Conservation (phyloP, 208 protist species). For the Angomonas desouzai region DNA sequence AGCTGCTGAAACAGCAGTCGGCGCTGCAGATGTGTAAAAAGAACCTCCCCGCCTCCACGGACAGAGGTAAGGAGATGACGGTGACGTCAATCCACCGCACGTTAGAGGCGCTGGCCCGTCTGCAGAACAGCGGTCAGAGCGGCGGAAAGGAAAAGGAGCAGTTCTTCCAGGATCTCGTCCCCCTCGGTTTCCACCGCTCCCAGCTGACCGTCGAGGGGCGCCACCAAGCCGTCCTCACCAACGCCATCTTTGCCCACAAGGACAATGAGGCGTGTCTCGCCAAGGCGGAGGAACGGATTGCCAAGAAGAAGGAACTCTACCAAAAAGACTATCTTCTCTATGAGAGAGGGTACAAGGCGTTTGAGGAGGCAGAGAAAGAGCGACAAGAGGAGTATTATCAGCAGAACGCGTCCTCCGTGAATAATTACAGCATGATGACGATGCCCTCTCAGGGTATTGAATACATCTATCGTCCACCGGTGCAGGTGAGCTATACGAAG, state of each 20-base stretch:
- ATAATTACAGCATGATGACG: background rate
- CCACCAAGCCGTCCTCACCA: constrained; percentile 13
- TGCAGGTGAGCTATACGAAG: constrained; percentile 9
- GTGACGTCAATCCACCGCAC: background rate
- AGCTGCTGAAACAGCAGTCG: background rate
- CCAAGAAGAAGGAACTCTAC: constrained; percentile 18
- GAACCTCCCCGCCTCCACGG: background rate
- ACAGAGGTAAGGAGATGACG: background rate
- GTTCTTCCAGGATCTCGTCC: constrained; percentile 13
- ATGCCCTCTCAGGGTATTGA: background rate
- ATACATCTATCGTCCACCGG: constrained; percentile 17
- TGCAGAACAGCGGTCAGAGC: background rate
- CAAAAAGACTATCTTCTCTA: constrained; percentile 14
- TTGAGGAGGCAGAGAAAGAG: constrained; percentile 12
- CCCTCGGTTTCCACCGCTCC: constrained; percentile 15
- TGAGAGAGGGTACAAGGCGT: constrained; percentile 14
- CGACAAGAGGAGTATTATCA: background rate
- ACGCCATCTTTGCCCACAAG: constrained; percentile 9
- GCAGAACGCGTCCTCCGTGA: background rate
- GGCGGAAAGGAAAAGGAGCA: background rate
- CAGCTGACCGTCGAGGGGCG: constrained; percentile 15
- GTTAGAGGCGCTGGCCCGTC: background rate
- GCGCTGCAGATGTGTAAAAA: constrained; percentile 2
- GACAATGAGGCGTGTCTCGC: background rate
- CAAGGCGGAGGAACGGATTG: background rate